Conservation (phyloP, 2,329 filamentous ascomycete species). For the Ophiocordyceps robertsii region DNA sequence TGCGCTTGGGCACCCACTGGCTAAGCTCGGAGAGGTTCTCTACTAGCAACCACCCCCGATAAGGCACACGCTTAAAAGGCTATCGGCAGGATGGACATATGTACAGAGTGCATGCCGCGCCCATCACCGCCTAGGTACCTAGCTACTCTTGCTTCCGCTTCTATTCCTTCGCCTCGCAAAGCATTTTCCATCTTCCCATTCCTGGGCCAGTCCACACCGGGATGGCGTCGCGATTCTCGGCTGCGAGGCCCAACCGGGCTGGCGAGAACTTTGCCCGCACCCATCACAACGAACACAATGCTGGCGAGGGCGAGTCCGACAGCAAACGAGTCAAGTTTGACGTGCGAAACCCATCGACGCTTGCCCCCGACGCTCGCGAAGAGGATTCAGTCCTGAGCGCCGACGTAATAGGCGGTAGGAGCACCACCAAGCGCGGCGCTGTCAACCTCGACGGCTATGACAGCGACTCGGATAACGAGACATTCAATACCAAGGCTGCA, state of each 20-base stretch:
- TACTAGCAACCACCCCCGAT: too few species aligned
- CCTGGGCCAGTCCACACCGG: not conserved
- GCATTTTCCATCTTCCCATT: not conserved
- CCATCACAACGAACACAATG: conserved; percentile 50
- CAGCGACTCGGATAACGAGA: conserved; percentile 84
- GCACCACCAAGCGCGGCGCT: conserved; percentile 76
- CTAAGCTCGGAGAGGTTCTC: too few species aligned
- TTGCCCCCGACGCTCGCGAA: conserved; percentile 69
- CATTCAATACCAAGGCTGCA: conserved; percentile 63
- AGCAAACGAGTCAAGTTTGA: conserved; percentile 84
- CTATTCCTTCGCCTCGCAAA: not conserved
- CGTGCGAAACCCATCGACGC: conserved; percentile 80
- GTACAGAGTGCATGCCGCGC: too few species aligned
- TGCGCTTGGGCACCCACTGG: too few species aligned
- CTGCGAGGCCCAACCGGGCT: conserved; percentile 66
- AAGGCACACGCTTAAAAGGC: too few species aligned
- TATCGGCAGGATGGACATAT: too few species aligned
- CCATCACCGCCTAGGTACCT: too few species aligned
- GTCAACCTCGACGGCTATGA: conserved; percentile 97
- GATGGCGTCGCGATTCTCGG: conserved; percentile 11
- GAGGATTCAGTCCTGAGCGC: conserved; percentile 67
- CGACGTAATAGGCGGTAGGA: conserved; percentile 76
- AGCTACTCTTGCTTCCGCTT: too few species aligned
- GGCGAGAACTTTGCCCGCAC: conserved; percentile 70
- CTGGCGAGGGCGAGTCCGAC: conserved; percentile 27